These are phyloP conservation scores for Strigomonas culicis DNA, from an alignment of 208 protist species.

Conservation along the genomic window DNA sequence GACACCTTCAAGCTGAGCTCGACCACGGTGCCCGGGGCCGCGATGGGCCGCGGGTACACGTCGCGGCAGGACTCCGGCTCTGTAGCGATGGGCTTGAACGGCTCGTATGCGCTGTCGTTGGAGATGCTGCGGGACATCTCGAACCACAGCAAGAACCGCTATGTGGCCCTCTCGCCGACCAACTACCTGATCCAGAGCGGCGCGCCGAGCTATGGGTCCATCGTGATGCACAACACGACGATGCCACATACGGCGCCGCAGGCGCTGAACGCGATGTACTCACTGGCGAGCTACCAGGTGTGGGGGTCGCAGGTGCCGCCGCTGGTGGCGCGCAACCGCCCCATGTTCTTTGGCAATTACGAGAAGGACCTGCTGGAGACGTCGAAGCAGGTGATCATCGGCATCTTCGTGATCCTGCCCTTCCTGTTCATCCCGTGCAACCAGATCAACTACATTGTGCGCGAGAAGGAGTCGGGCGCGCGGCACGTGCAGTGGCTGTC, in stretches of 20 bases:
- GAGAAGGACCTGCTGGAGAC: conserved; percentile 47
- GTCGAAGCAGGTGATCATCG: conserved; percentile 55
- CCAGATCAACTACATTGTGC: conserved; percentile 73
- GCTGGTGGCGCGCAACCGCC: conserved; percentile 47
- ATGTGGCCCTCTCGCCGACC: conserved; percentile 44
- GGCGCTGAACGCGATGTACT: conserved; percentile 50
- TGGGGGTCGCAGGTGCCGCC: conserved; percentile 24
- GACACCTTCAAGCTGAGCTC: conserved; percentile 30
- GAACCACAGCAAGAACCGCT: conserved; percentile 31
- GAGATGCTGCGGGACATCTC: conserved; percentile 23
- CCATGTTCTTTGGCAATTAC: conserved; percentile 56
- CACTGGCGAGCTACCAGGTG: conserved; percentile 44
- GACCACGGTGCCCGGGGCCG: conserved; percentile 12
- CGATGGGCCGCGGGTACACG: conserved; percentile 26
- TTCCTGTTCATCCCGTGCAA: conserved; percentile 83
- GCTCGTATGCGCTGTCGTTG: conserved; percentile 30
- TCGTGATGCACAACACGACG: conserved; percentile 62
- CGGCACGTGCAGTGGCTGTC: conserved; percentile 84
- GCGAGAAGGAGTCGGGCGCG: conserved; percentile 68
- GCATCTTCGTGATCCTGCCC: conserved; percentile 77
- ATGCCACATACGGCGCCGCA: conserved; percentile 49
- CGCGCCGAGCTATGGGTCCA: conserved; percentile 19
- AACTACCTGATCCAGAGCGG: conserved; percentile 21
- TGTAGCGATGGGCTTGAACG: conserved; percentile 17
- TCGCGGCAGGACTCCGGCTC: conserved; percentile 14